Base-by-base conservation (phyloP, 331 rosid genomes). In the Malus hybrid region DNA sequence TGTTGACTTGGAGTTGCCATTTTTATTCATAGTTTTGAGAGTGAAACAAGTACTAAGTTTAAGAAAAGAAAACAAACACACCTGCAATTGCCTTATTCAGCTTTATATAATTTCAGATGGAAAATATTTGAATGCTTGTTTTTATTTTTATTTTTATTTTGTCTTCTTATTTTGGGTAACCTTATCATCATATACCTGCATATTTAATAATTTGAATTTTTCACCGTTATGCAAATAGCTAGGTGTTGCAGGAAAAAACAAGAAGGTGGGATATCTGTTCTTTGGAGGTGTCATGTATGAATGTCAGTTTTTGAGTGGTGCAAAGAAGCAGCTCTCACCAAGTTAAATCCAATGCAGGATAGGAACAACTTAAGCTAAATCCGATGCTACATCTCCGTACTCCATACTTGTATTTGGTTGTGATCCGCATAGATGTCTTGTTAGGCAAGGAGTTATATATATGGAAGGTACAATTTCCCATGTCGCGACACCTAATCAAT, bases 201-300 rank as follows among this genome's bases (percentile, higher is more conserved):
- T 27, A 10, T 46, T 6, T 52, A 72, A 79, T 83, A 79, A 74
- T 60, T 79, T 67, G 73, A 77, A 86, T 82, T 68, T 46, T 65
- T 85, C n/a, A 52, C 34, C 76, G 82, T 78, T 60, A 18, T 36
- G 74, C 73, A 56, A 50, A 65, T 59, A 24, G 74, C 85, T 69
- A 79, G 75, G 75, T 44, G 86, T 70, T 73, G 70, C 19, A 46
- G 78, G 83, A 81, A 85, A 81, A 80, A 81, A 85, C 84, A 85
- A 76, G 78, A 50, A 48, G 76, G 54, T 10, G 63, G n/a, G 57
- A 74, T 80, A 65, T 28, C 68, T 76, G 48, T 76, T 80, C 66
- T 68, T n/a, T 7, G 73, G 69, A 48, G 55, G n/a, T 48, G 72
- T 73, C 70, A 32, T 61, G 39, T 56, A 36, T 75, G 81, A 77